These are phyloP conservation scores for Colletotrichum sp. DNA, from an alignment of 2,329 filamentous ascomycete genomes.

Conservation along the genomic window DNA sequence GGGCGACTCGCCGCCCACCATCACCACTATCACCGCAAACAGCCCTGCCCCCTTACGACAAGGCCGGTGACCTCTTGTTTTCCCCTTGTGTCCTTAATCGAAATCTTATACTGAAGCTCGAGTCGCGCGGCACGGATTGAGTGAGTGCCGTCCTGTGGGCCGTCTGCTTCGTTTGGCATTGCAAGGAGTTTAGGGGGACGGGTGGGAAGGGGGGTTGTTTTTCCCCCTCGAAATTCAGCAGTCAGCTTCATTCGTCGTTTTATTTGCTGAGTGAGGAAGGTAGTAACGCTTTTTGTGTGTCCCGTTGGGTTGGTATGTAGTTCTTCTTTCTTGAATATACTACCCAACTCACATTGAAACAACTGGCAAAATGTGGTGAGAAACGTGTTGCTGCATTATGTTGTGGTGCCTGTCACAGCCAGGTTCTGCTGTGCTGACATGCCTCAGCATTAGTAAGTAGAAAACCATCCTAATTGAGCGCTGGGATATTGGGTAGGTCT, in stretches of 20 bases:
- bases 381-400: too few species aligned
- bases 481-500: too few species aligned
- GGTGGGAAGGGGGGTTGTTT: not conserved
- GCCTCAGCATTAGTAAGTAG: too few species aligned
- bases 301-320: not conserved
- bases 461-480: too few species aligned
- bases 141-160: not conserved
- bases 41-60: too few species aligned
- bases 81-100: not conserved
- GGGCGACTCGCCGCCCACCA: not conserved
- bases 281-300: not conserved
- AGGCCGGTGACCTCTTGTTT: not conserved
- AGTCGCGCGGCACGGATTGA: not conserved
- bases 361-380: not conserved
- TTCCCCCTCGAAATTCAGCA: not conserved
- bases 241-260: not conserved
- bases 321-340: not conserved
- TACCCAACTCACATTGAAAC: not conserved
- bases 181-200: slow-evolving; percentile 17
- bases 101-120: not conserved
- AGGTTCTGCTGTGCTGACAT: too few species aligned
- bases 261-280: not conserved
- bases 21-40: too few species aligned
- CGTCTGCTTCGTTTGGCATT: slow-evolving; percentile 2
- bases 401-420: too few species aligned